phyloP scores from a whole-genome alignment of 495 filamentous ascomycete genomes.

The Oleoguttula mirabilis region DNA sequence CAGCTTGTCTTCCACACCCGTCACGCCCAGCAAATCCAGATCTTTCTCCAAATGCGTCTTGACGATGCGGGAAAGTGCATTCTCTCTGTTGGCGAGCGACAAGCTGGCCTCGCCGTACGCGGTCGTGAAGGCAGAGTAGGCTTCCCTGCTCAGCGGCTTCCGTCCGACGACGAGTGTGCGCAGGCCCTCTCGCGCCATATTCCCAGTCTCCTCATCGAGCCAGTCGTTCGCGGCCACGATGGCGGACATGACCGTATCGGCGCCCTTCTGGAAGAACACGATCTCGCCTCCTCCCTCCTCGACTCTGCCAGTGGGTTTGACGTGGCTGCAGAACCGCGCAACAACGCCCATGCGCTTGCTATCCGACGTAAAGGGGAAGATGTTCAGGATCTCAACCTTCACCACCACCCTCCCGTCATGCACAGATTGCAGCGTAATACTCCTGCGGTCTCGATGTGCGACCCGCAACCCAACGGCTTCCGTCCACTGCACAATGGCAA shows the following conservation, averaged over 20 bases:
- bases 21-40: conserved; percentile 86
- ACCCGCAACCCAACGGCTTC: conserved; percentile 84
- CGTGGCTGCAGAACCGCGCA: conserved; percentile 55
- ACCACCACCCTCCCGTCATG: conserved; percentile 65
- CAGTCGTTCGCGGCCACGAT: conserved; percentile 95
- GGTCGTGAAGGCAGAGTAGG: conserved; percentile 66
- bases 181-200: conserved; percentile 95
- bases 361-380: conserved; percentile 96
- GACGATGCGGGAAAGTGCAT: conserved; percentile 66
- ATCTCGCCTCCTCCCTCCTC: conserved; percentile 54
- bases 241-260: conserved; percentile 89
- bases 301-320: conserved; percentile 12
- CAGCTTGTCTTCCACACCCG: conserved; percentile 93
- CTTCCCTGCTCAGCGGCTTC: conserved; percentile 59
- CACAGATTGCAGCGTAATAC: conserved; percentile 68
- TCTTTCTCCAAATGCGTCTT: conserved; percentile 74
- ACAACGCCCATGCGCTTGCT: conserved; percentile 99
- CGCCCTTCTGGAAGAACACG: conserved; percentile 98
- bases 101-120: conserved; percentile 71
- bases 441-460: conserved; percentile 71
- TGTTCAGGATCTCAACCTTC: conserved; percentile 77
- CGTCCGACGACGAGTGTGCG: conserved; percentile 89
- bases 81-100: conserved; percentile 64
- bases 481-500: conserved; percentile 93
- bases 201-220: conserved; percentile 96